A percentile compares a stretch with the other conserved stretches of the same genome.
These are phyloP conservation scores for Verbena officinalis DNA, from an alignment of 257 asterid genomes.

Conservation along the genomic window DNA sequence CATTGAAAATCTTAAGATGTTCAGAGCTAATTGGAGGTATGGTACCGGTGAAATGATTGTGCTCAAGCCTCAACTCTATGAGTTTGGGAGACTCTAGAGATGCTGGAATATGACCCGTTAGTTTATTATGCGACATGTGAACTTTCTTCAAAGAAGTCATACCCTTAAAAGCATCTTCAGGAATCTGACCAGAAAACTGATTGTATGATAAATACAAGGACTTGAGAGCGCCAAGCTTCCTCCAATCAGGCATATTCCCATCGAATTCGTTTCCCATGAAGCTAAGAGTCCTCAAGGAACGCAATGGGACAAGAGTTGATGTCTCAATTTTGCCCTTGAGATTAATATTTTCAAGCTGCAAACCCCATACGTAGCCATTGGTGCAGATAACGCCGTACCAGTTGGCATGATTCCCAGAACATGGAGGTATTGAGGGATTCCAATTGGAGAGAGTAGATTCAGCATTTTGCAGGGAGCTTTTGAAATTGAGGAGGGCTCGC, in stretches of 20 bases:
- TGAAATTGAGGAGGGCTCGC: conserved; percentile 57
- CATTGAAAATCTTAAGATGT: conserved; percentile 50
- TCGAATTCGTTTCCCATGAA: conserved; percentile 64
- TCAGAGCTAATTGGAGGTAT: conserved; percentile 61
- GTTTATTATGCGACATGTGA: conserved; percentile 62
- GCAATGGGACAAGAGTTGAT: conserved; percentile 55
- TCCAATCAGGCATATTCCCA: conserved; percentile 84
- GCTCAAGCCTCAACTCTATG: conserved; percentile 66
- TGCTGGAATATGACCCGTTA: conserved; percentile 66
- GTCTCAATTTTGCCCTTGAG: conserved; percentile 66
- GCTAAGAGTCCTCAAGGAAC: conserved; percentile 56
- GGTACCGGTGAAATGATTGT: conserved; percentile 67
- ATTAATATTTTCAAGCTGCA: conserved; percentile 65
- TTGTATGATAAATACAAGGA: conserved; percentile 63
- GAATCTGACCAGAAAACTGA: conserved; percentile 56
- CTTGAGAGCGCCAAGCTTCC: conserved; percentile 69
- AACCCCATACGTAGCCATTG: conserved; percentile 60
- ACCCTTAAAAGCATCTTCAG: conserved; percentile 59
- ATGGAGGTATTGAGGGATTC: conserved; percentile 55
- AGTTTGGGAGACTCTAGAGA: conserved; percentile 78
- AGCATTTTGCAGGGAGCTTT: conserved; percentile 41
- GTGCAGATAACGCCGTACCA: conserved; percentile 71
- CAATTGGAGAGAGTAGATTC: conserved; percentile 50
- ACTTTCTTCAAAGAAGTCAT: conserved; percentile 79
- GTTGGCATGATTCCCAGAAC: conserved; percentile 44